phyloP scores from a whole-genome alignment of 2,329 filamentous ascomycete species.

The Calonectria hongkongensis region DNA sequence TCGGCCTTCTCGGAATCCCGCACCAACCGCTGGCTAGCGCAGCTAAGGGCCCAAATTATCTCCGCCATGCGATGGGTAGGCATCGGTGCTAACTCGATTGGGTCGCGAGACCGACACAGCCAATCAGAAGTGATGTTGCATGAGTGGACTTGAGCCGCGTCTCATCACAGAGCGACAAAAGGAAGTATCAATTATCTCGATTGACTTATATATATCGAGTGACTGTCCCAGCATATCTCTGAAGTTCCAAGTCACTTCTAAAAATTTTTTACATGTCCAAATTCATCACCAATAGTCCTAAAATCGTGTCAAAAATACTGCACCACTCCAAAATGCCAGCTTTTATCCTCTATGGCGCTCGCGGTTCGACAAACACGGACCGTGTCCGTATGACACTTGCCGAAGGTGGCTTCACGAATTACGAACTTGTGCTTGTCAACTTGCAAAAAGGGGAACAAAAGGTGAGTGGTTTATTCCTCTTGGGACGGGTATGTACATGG shows the following conservation, averaged over 20 bases:
- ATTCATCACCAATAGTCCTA: slow-evolving; percentile 50
- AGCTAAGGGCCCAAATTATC: not conserved
- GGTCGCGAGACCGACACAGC: slow-evolving; percentile 58
- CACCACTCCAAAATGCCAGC: slow-evolving; percentile 62
- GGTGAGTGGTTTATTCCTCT: slow-evolving; percentile 50
- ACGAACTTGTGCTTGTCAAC: slow-evolving; percentile 62
- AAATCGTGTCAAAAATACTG: slow-evolving; percentile 55
- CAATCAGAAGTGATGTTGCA: slow-evolving; percentile 52
- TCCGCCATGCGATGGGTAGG: too few species aligned
- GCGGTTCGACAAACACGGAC: slow-evolving; percentile 65
- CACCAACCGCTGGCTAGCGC: too few species aligned
- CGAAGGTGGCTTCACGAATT: slow-evolving; percentile 66
- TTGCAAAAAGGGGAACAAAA: slow-evolving; percentile 65
- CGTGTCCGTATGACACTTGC: slow-evolving; percentile 65
- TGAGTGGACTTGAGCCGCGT: slow-evolving; percentile 20
- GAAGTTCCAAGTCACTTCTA: not conserved
- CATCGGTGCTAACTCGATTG: slow-evolving; percentile 53
- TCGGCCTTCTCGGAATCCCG: not conserved
- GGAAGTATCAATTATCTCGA: not conserved
- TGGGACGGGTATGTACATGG: not conserved
- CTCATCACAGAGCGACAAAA: not conserved
- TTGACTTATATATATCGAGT: slow-evolving; percentile 35
- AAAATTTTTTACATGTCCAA: slow-evolving; percentile 52
- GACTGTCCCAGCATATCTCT: not conserved
- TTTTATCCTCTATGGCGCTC: slow-evolving; percentile 64